A percentile compares a stretch with the other conserved stretches of the same genome.
These are phyloP conservation scores for Phaseolus lunatus DNA, from an alignment of 306 rosid genomes.

Conservation along the genomic window DNA sequence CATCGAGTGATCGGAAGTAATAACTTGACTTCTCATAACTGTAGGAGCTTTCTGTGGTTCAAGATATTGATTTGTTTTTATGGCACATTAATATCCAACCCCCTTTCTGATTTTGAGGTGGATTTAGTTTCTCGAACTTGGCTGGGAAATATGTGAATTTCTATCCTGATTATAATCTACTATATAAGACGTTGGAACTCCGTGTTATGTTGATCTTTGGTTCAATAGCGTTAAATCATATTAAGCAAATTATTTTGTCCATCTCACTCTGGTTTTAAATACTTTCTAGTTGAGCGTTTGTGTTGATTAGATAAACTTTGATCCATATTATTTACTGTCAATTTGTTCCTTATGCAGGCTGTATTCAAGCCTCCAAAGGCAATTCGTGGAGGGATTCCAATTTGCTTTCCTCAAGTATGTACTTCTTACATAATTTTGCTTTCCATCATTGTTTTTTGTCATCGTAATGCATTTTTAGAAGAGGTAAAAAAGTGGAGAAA, in stretches of 20 bases:
- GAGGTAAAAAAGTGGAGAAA: background rate
- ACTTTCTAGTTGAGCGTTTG: conserved; percentile 12
- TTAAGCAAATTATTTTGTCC: conserved; percentile 2
- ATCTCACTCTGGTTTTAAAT: conserved; percentile 17
- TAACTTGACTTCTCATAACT: background rate
- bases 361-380: conserved; percentile 81
- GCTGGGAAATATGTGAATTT: conserved; percentile 3
- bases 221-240: background rate
- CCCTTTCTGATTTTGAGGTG: conserved; percentile 4
- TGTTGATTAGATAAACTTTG: conserved; percentile 25
- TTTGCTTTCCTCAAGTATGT: conserved; percentile 97
- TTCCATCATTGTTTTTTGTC: conserved; percentile 42
- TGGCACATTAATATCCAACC: background rate
- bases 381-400: conserved; percentile 97
- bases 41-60: conserved; percentile 16
- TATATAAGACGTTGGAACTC: conserved; percentile 2
- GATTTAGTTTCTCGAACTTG: conserved; percentile 13
- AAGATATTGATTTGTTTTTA: conserved; percentile 31
- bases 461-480: conserved; percentile 6
- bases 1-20: conserved; percentile 24
- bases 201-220: background rate
- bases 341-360: conserved; percentile 70
- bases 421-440: conserved; percentile 44
- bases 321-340: conserved; percentile 8
- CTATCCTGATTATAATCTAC: conserved; percentile 24